Evolutionary conservation across 345 rosid genomes (phyloP).

Genomic region (Chamaenerion angustifolium): DNA sequence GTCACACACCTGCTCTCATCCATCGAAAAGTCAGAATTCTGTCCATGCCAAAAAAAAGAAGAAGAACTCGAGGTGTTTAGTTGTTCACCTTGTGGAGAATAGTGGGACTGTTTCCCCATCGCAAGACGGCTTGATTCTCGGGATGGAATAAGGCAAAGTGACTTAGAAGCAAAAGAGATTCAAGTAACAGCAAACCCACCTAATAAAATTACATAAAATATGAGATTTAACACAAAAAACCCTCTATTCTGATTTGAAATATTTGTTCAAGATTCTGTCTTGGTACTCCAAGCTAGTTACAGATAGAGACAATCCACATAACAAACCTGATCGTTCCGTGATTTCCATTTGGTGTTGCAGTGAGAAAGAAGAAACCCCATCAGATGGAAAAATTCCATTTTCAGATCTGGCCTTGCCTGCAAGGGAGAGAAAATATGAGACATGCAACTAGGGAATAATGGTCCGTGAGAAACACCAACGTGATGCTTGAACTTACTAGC

Average conservation of each 20-base stretch:
- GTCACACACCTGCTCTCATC: conserved; percentile 52
- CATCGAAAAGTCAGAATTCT: conserved; percentile 4
- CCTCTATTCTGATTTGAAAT: too few relatives aligned
- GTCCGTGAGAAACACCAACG: background rate
- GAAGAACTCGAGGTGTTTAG: background rate
- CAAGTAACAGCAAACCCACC: conserved; percentile 59
- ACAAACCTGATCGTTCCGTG: conserved; percentile 46
- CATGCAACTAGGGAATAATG: conserved; percentile 1
- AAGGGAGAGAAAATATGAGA: conserved; percentile 4
- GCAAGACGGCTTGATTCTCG: conserved; percentile 62
- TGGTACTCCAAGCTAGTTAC: too few relatives aligned
- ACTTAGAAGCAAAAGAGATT: conserved; percentile 51
- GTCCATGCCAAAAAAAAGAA: background rate
- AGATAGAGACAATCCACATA: background rate
- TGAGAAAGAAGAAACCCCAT: conserved; percentile 69
- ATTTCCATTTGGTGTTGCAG: conserved; percentile 62
- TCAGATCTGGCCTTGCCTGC: conserved; percentile 67
- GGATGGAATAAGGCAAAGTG: conserved; percentile 59
- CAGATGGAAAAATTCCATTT: conserved; percentile 67
- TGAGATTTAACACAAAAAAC: too few relatives aligned
- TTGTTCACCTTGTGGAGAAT: conserved; percentile 67
- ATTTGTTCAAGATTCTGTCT: too few relatives aligned
- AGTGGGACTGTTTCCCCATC: conserved; percentile 75
- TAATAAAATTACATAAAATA: conserved; percentile 1
- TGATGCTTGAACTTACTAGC: conserved; percentile 33